phyloP scores from a whole-genome alignment of 1,284 basidiomycete species.

The Xerocomus cyaneibrunnescens region DNA sequence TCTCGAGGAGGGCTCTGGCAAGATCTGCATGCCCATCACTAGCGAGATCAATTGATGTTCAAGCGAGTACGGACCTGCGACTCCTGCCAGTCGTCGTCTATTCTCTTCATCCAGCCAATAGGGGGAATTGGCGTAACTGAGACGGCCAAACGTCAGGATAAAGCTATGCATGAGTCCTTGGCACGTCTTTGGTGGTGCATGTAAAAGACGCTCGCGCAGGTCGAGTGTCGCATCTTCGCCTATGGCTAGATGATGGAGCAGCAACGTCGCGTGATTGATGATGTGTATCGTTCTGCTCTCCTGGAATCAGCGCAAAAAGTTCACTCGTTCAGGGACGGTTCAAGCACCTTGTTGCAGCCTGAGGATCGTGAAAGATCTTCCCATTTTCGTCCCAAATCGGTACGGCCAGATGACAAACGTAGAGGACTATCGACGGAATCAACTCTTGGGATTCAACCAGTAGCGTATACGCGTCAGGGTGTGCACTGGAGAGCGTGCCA shows the following conservation, averaged over 20 bases:
- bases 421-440: conserved; percentile 60
- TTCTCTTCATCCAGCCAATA: conserved; percentile 52
- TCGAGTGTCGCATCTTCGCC: conserved; percentile 44
- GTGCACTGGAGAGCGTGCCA: conserved; percentile 51
- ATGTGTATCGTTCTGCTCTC: conserved; percentile 47
- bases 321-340: not conserved
- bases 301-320: conserved; percentile 7
- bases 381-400: conserved; percentile 68
- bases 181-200: conserved; percentile 52
- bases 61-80: conserved; percentile 48
- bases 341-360: conserved; percentile 40
- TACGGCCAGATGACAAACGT: conserved; percentile 50
- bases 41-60: conserved; percentile 8
- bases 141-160: conserved; percentile 69
- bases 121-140: conserved; percentile 70
- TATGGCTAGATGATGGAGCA: conserved; percentile 63
- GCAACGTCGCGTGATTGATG: conserved; percentile 50
- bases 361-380: conserved; percentile 40
- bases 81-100: conserved; percentile 46
- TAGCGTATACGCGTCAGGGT: conserved; percentile 48
- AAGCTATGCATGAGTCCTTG: conserved; percentile 76
- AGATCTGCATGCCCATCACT: conserved; percentile 46
- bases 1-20: conserved; percentile 66
- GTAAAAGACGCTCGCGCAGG: conserved; percentile 55
- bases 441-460: conserved; percentile 54